Evolutionary conservation across 2,329 filamentous ascomycete species (phyloP), one percentile per base, ranked within the genome.

Genomic region (Cryphonectria carpinicola): DNA sequence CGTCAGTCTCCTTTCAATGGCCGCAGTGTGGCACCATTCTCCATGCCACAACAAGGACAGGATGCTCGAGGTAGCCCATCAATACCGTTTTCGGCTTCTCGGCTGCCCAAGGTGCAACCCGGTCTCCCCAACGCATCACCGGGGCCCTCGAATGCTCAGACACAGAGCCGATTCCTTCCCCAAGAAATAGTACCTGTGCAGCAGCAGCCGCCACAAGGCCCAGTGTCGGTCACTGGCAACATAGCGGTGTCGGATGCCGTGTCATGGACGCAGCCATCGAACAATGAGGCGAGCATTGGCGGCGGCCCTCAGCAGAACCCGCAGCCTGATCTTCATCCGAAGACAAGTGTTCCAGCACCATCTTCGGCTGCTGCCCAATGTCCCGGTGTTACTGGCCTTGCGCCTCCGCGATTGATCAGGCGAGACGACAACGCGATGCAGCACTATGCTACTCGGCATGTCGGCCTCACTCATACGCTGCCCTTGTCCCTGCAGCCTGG

Each of bases 1-100:
- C 69, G 69, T 5, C 71, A 72, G 63, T 69, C 71, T 65, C 69
- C 71, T 17, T 72, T 72, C 43, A 67, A 32, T 54, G 69, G 66
- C 17, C 66, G 61, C n/a, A 65, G 60, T 49, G 49, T 71, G 52
- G 54, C 66, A 39, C 56, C 69, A 11, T 49, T 72, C 17, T 52
- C 71, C 14, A 67, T 71, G 63, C 71, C 66, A 49, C 71, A 72
- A 62, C 52, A 64, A 64, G 71, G 43, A 52, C 63, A 65, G n/a
- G 63, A 65, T 35, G 41, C 39, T 14, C 63, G 63, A 35, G 54
- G 41, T 25, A 68, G 69, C 49, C 69, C 71, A 25, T 64, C 69
- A 35, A 39, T 72, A 65, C 39, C 69, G 11, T 71, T 69, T 49
- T 49, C 71, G 8, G 66, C 66, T 14, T 62, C 69, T 25, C 69